Conservation (phyloP, 352 stramenopile genomes). For the Phytophthora quininea region DNA sequence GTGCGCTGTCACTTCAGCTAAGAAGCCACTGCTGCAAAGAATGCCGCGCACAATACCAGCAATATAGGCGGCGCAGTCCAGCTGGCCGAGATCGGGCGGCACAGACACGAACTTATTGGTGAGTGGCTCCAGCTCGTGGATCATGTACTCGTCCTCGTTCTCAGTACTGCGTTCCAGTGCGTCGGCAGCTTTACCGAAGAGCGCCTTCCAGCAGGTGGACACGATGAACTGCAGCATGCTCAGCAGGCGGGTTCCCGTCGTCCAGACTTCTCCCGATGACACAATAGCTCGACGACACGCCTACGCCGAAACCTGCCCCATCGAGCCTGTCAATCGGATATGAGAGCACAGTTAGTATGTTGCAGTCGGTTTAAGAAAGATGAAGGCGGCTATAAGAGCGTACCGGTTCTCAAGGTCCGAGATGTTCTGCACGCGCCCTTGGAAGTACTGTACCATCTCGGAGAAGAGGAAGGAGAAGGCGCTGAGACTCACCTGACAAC, state of each 20-base stretch:
- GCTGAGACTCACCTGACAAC: constrained; percentile 88
- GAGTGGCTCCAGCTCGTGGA: constrained; percentile 93
- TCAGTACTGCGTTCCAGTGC: constrained; percentile 96
- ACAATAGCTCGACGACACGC: constrained; percentile 95
- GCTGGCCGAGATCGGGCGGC: constrained; percentile 93
- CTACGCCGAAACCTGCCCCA: constrained; percentile 94
- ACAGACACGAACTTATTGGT: constrained; percentile 97
- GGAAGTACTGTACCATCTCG: constrained; percentile 98
- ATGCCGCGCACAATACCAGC: constrained; percentile 94
- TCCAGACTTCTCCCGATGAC: constrained; percentile 82
- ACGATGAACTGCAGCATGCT: constrained; percentile 94
- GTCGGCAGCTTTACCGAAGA: constrained; percentile 97
- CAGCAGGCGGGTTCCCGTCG: constrained; percentile 85
- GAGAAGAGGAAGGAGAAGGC: constrained; percentile 98
- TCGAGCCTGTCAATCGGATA: constrained; percentile 73
- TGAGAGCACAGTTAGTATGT: not conserved
- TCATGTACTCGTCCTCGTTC: constrained; percentile 99
- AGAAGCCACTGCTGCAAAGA: constrained; percentile 83
- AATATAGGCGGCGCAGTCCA: constrained; percentile 97
- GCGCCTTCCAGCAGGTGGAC: constrained; percentile 93
- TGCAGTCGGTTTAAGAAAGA: not conserved
- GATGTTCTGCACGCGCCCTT: constrained; percentile 95
- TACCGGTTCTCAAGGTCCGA: constrained; percentile 94
- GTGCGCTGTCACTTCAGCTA: constrained; percentile 80
- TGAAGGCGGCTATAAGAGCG: constrained; percentile 1